phyloP scores from a whole-genome alignment of 2,329 filamentous ascomycete genomes.

The Calycina herbarum region DNA sequence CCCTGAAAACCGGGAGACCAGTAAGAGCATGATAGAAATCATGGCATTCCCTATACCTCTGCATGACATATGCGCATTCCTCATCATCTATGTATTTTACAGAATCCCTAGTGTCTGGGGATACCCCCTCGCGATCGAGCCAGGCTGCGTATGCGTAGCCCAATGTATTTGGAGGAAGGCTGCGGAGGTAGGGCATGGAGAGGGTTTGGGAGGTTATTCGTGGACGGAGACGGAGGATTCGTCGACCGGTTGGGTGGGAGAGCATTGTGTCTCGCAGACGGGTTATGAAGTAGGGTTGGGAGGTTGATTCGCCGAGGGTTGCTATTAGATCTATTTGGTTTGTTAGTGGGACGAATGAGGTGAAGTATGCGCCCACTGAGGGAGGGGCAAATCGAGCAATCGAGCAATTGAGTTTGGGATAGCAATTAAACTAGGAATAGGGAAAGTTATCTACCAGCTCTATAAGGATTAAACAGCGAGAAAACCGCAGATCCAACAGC shows the following conservation, averaged over 20 bases:
- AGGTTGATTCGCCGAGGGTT: constrained; percentile 89
- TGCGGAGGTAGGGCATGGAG: constrained; percentile 65
- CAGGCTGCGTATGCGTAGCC: constrained; percentile 82
- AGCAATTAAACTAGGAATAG: background rate
- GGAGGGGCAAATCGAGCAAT: no score
- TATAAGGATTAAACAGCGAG: constrained; percentile 71
- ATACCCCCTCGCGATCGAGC: constrained; percentile 93
- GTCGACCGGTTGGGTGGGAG: constrained; percentile 74
- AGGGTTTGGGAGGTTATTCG: constrained; percentile 76
- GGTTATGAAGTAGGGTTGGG: constrained; percentile 91
- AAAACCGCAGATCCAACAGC: constrained; percentile 63
- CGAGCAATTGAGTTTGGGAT: background rate
- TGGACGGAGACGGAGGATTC: constrained; percentile 87
- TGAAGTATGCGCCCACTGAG: no score
- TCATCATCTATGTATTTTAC: constrained; percentile 93
- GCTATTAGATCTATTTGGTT: constrained; percentile 77
- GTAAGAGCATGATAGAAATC: constrained; percentile 91
- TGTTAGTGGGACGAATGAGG: background rate
- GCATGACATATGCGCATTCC: constrained; percentile 98
- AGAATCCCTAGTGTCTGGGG: constrained; percentile 78
- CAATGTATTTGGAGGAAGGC: constrained; percentile 67
- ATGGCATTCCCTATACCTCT: constrained; percentile 94
- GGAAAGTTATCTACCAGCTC: constrained; percentile 59
- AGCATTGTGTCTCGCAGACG: constrained; percentile 91
- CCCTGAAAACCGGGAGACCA: constrained; percentile 84